These are phyloP conservation scores for Plasmodium coatneyi DNA, from an alignment of 169 alveolate genomes.

Conservation along the genomic window DNA sequence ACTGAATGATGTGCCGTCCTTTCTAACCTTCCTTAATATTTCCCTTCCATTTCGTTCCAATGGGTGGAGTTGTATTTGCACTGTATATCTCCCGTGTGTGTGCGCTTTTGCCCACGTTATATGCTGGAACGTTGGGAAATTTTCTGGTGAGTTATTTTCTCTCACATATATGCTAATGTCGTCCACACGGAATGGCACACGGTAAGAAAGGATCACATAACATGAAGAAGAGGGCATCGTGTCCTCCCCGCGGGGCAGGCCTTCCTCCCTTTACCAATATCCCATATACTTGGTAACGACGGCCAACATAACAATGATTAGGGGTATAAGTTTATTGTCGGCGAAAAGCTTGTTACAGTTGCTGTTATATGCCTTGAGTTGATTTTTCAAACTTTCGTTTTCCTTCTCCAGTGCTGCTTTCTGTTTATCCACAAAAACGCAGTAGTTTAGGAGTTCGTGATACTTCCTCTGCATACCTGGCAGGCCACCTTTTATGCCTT, in stretches of 20 bases:
- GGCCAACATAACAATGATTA: conserved; percentile 55
- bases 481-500: conserved; percentile 78
- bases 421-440: conserved; percentile 89
- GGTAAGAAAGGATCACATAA: not conserved
- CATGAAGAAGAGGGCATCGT: not conserved
- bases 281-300: conserved; percentile 66
- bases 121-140: not conserved
- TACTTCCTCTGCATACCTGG: conserved; percentile 82
- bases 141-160: not conserved
- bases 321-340: conserved; percentile 54
- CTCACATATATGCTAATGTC: not conserved
- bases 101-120: not conserved
- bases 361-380: conserved; percentile 53
- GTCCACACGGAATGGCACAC: not conserved
- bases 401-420: conserved; percentile 84
- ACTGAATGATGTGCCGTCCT: not conserved
- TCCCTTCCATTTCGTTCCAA: not conserved
- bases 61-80: not conserved
- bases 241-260: not conserved
- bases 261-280: conserved; percentile 33
- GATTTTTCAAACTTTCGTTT: conserved; percentile 81
- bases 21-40: not conserved
- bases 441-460: conserved; percentile 89
- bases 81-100: not conserved
- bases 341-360: conserved; percentile 47